phyloP scores from a whole-genome alignment of 2,329 filamentous ascomycete genomes.

The Claviceps sp. region DNA sequence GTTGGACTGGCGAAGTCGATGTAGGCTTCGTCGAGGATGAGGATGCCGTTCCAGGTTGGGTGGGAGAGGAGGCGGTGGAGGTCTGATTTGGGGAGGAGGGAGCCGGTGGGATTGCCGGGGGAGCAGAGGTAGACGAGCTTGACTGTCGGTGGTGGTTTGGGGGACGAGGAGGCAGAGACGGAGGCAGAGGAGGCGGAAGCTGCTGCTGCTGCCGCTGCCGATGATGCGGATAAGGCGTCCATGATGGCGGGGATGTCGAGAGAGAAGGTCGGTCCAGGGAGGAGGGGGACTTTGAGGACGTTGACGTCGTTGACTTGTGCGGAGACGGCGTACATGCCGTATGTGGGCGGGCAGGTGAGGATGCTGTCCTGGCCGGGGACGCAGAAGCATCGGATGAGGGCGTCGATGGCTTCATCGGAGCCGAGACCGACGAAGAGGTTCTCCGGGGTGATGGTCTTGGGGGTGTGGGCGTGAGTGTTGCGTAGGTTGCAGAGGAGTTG shows the following conservation, averaged over 20 bases:
- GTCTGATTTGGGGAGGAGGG: slow-evolving; percentile 61
- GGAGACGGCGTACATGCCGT: slow-evolving; percentile 95
- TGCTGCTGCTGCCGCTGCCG: background rate
- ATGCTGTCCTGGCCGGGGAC: slow-evolving; percentile 77
- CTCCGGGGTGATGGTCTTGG: slow-evolving; percentile 57
- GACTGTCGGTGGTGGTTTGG: too few species aligned
- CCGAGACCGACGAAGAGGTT: slow-evolving; percentile 93
- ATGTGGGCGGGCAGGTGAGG: slow-evolving; percentile 88
- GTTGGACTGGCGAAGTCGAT: slow-evolving; percentile 74
- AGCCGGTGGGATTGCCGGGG: slow-evolving; percentile 86
- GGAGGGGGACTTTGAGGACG: slow-evolving; percentile 75
- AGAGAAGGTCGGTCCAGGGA: slow-evolving; percentile 56
- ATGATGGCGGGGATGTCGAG: slow-evolving; percentile 60
- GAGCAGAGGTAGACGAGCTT: slow-evolving; percentile 91
- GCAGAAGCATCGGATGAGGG: slow-evolving; percentile 87
- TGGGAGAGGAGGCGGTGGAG: slow-evolving; percentile 64
- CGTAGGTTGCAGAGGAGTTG: slow-evolving; percentile 74
- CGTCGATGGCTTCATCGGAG: slow-evolving; percentile 94
- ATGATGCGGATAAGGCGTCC: slow-evolving; percentile 40
- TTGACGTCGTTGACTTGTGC: slow-evolving; percentile 87
- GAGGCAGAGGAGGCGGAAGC: too few species aligned
- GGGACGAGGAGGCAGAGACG: too few species aligned
- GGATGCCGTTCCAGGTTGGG: slow-evolving; percentile 87
- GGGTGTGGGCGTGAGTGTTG: slow-evolving; percentile 72
- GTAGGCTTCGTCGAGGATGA: slow-evolving; percentile 92